phyloP scores from a whole-genome alignment of 2,329 filamentous ascomycete genomes.

The Aspergillaceae sp. region DNA sequence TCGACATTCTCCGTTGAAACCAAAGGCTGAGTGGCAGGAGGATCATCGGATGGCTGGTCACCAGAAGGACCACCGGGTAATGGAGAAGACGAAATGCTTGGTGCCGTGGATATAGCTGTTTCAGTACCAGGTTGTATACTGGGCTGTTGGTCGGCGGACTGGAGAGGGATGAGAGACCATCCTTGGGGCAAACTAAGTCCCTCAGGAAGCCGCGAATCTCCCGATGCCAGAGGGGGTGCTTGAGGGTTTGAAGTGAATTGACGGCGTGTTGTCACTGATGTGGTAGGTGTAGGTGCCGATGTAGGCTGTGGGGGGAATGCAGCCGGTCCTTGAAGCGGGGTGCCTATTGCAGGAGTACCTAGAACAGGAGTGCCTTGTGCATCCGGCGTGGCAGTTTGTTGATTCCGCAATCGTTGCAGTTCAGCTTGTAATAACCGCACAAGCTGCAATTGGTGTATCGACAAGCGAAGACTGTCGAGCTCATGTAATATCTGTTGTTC shows the following conservation, averaged over 20 bases:
- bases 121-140: neutral
- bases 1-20: conserved; percentile 1
- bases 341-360: neutral
- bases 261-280: conserved; percentile 15
- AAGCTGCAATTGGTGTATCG: conserved; percentile 59
- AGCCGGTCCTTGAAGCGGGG: conserved; percentile 6
- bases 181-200: conserved; percentile 46
- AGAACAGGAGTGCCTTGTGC: conserved; percentile 2
- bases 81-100: too few species aligned
- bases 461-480: conserved; percentile 52
- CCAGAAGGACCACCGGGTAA: too few species aligned
- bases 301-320: conserved; percentile 11
- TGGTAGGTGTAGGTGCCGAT: conserved; percentile 1
- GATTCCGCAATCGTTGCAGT: conserved; percentile 54
- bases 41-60: neutral
- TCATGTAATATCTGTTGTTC: conserved; percentile 63
- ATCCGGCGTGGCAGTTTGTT: conserved; percentile 26
- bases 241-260: conserved; percentile 23
- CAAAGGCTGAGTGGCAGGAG: neutral
- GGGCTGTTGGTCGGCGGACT: conserved; percentile 10
- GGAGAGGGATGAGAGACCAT: conserved; percentile 30
- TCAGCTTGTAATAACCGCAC: conserved; percentile 61
- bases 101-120: neutral
- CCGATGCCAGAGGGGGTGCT: conserved; percentile 28
- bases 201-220: conserved; percentile 41